phyloP scores from a whole-genome alignment of 345 rosid species.

The Barbarea vulgaris region DNA sequence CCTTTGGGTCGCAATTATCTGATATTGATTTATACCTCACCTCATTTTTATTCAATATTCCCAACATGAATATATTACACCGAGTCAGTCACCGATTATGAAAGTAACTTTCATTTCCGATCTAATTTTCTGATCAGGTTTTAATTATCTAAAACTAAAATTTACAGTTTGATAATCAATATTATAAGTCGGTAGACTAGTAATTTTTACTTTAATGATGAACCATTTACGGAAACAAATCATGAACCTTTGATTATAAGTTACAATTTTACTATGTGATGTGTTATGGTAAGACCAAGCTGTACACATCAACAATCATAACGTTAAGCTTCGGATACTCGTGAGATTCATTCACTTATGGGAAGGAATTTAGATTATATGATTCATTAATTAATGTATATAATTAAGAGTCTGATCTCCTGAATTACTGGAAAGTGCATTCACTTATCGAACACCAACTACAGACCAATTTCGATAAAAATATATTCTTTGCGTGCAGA shows the following conservation, averaged over 20 bases:
- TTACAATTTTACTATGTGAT: not conserved
- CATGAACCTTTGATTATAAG: not conserved
- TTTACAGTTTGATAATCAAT: not conserved
- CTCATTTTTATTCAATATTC: not conserved
- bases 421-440: not conserved
- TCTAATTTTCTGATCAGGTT: not conserved
- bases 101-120: not conserved
- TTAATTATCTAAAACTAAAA: no score
- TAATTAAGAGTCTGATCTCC: not conserved
- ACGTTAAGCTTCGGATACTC: not conserved
- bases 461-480: not conserved
- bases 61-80: not conserved
- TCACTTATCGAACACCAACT: not conserved
- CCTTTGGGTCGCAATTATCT: slow-evolving; percentile 25
- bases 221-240: not conserved
- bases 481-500: not conserved
- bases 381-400: not conserved
- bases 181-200: not conserved
- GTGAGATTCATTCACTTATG: not conserved
- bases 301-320: not conserved
- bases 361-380: not conserved
- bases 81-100: no score
- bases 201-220: not conserved
- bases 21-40: not conserved
- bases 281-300: not conserved